These are phyloP conservation scores for Hyaloscypha bicolor DNA, from an alignment of 495 filamentous ascomycete species.

Conservation along the genomic window DNA sequence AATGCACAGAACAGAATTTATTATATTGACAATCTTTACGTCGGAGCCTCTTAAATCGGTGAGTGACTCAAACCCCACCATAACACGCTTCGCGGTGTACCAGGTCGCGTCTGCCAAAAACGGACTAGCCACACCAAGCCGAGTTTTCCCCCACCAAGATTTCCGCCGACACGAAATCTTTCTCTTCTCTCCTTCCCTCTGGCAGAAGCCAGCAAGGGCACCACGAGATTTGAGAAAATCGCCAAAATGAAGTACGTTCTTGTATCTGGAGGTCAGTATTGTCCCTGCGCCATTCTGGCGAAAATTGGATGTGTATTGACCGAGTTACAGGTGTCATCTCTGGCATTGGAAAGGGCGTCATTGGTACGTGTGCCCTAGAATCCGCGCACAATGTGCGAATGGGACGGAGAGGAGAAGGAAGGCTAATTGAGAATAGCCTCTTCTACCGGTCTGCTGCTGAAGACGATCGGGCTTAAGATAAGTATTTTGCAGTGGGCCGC, in stretches of 20 bases:
- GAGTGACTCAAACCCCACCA: slow-evolving; percentile 6
- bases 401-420: slow-evolving; percentile 17
- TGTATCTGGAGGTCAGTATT: slow-evolving; percentile 70
- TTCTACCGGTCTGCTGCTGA: slow-evolving; percentile 77
- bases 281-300: slow-evolving; percentile 4
- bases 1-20: background rate
- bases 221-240: slow-evolving; percentile 23
- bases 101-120: slow-evolving; percentile 15
- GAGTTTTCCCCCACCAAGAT: slow-evolving; percentile 10
- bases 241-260: slow-evolving; percentile 81
- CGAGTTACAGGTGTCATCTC: slow-evolving; percentile 64
- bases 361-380: slow-evolving; percentile 51
- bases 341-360: slow-evolving; percentile 83
- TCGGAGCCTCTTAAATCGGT: background rate
- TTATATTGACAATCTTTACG: background rate
- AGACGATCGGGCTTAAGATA: slow-evolving; percentile 68
- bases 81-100: slow-evolving; percentile 5
- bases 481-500: slow-evolving; percentile 35
- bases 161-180: slow-evolving; percentile 3
- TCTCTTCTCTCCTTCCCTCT: slow-evolving; percentile 33
- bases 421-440: slow-evolving; percentile 46
- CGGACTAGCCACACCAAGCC: slow-evolving; percentile 12
- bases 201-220: slow-evolving; percentile 31
- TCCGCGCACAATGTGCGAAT: background rate
- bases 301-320: slow-evolving; percentile 15